Base-by-base conservation (phyloP, 208 protist genomes). In the Herpetomonas tarakana region DNA sequence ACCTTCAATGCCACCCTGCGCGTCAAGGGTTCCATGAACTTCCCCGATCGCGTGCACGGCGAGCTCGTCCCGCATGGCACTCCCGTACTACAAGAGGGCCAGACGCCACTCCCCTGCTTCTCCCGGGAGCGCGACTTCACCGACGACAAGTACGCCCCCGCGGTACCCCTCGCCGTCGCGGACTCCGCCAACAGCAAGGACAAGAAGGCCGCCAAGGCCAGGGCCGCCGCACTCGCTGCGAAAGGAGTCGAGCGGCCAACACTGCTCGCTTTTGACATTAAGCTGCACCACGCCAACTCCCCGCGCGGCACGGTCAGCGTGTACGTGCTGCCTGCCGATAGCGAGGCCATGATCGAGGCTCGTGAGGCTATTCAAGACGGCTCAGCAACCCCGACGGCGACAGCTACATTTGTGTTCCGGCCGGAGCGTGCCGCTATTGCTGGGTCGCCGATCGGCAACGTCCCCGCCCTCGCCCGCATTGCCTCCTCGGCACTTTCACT, bases 1-100 rank as follows among this genome's bases (percentile, higher is more conserved):
- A 62, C 65, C 38, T 93, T 93, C 47, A 93, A 93, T 55, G 86
- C 82, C 14, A 90, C 79, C 0, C 65, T 93, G 49, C 62, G 57
- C 41, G 61, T 88, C 27, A 67, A 54, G 2, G 52, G 41, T 26
- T 89, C 82, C 0, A 22, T 69, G 12, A 83, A 67, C 55, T 93
- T 93, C 53, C 73, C 76, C n/a, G 86, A 88, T 39, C 66, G 66
- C 4, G 58, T 93, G 14, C 71, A 83, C 24, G 86, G 82, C 12
- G 82, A 93, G 72, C 60, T 89, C 9, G 78, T 88, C 30, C 83
- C 83, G 0, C 47, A 76, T 47, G 83, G 80, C 4, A 68, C 69
- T 38, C 63, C 71, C n/a, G 26, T 54, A 12, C 50, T 63, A 19
- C 35, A 27, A 2, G 52, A 25, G 3, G 39, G 21, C 9, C 58